Evolutionary conservation across 257 asterid species (phyloP), one percentile per base, ranked within the genome.

Genomic region (Rehmannia glutinosa): DNA sequence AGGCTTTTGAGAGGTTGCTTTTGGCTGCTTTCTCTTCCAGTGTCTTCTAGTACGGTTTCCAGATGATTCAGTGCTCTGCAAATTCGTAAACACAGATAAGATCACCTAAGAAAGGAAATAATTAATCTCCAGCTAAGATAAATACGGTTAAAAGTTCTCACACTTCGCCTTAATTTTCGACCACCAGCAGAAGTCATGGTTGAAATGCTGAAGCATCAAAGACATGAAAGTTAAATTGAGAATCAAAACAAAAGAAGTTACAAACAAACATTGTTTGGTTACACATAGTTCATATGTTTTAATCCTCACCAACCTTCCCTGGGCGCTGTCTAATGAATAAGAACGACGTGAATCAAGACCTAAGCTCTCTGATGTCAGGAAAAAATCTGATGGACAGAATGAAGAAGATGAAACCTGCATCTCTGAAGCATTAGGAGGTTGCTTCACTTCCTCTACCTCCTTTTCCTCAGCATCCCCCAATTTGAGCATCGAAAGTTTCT

Each of bases 301-400:
- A n/a, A 68, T 36, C 42, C 19, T 23, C 36, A 71, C 81, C 52
- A 56, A 90, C 96, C 98, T 87, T 81, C 92, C 93, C 50, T 74
- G 91, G 50, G 78, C 87, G 80, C 96, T 84, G 80, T 81, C 96
- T 59, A 85, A 58, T 41, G 97, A 88, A 78, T 78, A 78, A 20
- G 82, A 75, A 25, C 84, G 81, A 11, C 58, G 72, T 2, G 81
- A 36, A 78, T 83, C 89, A 68, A 91, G 87, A 16, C 99, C 99
- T 77, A 94, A 87, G 77, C 96, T 82, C 87, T 94, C 97, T 0
- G 92, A 83, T 32, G 97, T 88, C 70, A 91, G 83, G 72, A 72
- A 64, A 51, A 85, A 80, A 58, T 88, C 90, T 0, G 95, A 83
- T 25, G 96, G 97, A 62, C 90, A 82, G 64, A 91, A 90, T 4